Conservation (phyloP, 768 basidiomycete genomes). For the Hypholoma sublateritium region DNA sequence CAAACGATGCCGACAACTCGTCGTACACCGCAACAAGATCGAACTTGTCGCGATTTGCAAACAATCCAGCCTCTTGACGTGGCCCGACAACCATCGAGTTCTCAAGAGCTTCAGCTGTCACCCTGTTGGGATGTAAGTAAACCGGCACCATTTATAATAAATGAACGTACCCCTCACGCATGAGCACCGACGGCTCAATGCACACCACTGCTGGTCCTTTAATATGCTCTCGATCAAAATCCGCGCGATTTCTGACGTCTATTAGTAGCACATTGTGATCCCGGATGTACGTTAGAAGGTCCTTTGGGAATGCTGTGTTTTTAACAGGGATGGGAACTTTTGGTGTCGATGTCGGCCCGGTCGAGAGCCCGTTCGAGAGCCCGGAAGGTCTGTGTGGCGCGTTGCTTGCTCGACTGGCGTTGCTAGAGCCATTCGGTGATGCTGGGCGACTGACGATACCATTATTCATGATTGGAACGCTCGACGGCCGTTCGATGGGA, state of each 20-base stretch:
- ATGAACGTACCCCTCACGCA: slow-evolving; percentile 61
- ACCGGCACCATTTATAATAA: slow-evolving; percentile 6
- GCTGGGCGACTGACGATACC: slow-evolving; percentile 62
- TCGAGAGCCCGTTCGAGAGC: slow-evolving; percentile 31
- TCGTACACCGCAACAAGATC: slow-evolving; percentile 91
- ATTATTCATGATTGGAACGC: slow-evolving; percentile 65
- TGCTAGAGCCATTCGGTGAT: slow-evolving; percentile 41
- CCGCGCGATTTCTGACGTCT: slow-evolving; percentile 78
- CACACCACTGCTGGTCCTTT: slow-evolving; percentile 70
- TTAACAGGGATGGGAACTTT: slow-evolving; percentile 48
- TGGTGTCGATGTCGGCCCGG: slow-evolving; percentile 36
- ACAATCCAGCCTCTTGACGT: slow-evolving; percentile 67
- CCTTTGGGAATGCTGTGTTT: slow-evolving; percentile 59
- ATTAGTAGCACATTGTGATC: slow-evolving; percentile 70
- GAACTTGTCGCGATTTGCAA: slow-evolving; percentile 82
- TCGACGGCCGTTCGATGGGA: slow-evolving; percentile 60
- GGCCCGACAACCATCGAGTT: slow-evolving; percentile 73
- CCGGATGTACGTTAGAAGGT: slow-evolving; percentile 56
- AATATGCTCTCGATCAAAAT: slow-evolving; percentile 77
- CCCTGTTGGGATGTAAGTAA: slow-evolving; percentile 36
- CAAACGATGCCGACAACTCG: slow-evolving; percentile 50
- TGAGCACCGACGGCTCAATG: slow-evolving; percentile 78
- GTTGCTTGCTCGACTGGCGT: slow-evolving; percentile 11
- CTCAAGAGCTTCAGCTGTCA: slow-evolving; percentile 69
- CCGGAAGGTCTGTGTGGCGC: slow-evolving; percentile 30